Evolutionary conservation across 345 rosid genomes (phyloP), one percentile per base, ranked within the genome.

Genomic region (Linum lewisii): DNA sequence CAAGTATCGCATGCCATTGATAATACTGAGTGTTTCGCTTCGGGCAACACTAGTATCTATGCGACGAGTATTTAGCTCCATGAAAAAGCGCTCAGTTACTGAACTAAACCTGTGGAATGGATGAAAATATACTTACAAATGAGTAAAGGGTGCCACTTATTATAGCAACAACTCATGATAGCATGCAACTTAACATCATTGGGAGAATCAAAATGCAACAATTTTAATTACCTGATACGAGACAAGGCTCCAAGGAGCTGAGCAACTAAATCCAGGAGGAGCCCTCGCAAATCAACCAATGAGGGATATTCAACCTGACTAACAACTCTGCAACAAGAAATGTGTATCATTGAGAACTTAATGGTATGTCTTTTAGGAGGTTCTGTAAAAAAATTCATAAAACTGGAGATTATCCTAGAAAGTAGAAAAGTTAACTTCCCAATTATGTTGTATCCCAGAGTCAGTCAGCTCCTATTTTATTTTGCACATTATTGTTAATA

Each of bases 221-320:
- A 36, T 19, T 29, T 18, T 55, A 59, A 60, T 70, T 74, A 89
- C 99, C 99, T 89, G 76, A 93, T 93, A 57, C 95, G 90, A 64
- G 97, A 93, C 64, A 93, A 80, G 69, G 97, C 99, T 71, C 99
- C 99, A 50, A 93, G 70, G 65, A 93, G 94, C 70, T 93, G 97
- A 66, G 97, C 96, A 69, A 93, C 99, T 76, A 93, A 72, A 71
- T 93, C 97, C 66, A 93, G 79, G 64, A 93, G 96, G 51, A 93
- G 94, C 69, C 99, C 88, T 21, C 99, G 84, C 79, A 90, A 81
- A 82, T 93, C 99, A 66, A 93, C 95, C 75, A 93, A 76, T 24
- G 99, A 93, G 61, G 99, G 99, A 75, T 93, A 89, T 47, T 93
- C 99, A 61, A 89, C 82, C 77, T 93, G 97, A 80, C 97, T 93